phyloP scores from a whole-genome alignment of 148 eudicot species.

The Amaranthus hypochondriacus region DNA sequence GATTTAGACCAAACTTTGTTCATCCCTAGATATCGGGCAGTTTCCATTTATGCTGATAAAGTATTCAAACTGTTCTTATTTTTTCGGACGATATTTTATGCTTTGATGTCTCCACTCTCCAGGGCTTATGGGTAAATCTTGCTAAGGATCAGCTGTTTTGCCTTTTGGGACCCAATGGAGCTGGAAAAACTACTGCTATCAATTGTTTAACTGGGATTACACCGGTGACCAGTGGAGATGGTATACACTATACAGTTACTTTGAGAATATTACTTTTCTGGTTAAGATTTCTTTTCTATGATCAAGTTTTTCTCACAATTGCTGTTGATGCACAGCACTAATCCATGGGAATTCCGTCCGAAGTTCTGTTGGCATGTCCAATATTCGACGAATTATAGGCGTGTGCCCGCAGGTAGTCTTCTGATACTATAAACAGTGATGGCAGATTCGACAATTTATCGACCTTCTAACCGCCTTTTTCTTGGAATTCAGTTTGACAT shows the following conservation, averaged over 20 bases:
- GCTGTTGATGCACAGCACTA: constrained; percentile 45
- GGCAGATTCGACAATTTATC: background rate
- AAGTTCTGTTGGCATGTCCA: constrained; percentile 77
- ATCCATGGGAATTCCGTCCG: constrained; percentile 78
- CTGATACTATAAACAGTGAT: background rate
- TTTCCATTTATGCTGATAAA: background rate
- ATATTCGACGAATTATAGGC: constrained; percentile 77
- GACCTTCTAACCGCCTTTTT: background rate
- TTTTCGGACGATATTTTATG: background rate
- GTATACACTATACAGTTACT: constrained; percentile 30
- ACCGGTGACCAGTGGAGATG: constrained; percentile 89
- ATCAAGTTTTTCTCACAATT: constrained; percentile 4
- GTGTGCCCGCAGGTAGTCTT: constrained; percentile 88
- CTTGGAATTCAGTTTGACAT: constrained; percentile 50
- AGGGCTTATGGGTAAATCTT: constrained; percentile 87
- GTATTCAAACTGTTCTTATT: background rate
- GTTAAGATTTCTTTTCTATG: background rate
- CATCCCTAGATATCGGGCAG: background rate
- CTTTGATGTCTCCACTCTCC: constrained; percentile 33
- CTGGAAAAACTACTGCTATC: constrained; percentile 92
- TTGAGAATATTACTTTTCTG: background rate
- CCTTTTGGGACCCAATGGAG: constrained; percentile 96
- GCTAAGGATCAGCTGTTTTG: constrained; percentile 85
- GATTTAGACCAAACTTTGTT: too few relatives aligned
- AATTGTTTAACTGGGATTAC: constrained; percentile 87